phyloP scores from a whole-genome alignment of 2,329 filamentous ascomycete species.

The Fusarium sp. region DNA sequence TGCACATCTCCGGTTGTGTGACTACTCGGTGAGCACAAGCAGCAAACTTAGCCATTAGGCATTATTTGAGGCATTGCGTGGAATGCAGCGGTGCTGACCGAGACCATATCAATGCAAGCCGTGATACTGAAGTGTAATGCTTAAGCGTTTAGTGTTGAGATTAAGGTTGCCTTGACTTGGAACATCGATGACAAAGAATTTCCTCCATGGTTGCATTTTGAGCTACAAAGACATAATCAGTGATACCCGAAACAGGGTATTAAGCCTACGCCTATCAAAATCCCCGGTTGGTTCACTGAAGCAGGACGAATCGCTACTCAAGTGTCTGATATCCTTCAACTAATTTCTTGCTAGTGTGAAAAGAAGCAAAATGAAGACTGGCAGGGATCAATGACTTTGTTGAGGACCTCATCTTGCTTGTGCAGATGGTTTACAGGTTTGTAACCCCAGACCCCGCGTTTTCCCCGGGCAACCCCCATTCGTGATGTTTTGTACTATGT shows the following conservation, averaged over 20 bases:
- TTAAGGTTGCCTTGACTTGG: neutral
- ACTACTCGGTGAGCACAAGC: conserved; percentile 6
- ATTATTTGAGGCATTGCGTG: neutral
- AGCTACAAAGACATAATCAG: neutral
- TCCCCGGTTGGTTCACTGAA: neutral
- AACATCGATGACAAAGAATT: neutral
- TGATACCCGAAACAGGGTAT: neutral
- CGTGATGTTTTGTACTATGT: neutral
- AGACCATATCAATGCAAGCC: neutral
- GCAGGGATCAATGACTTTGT: neutral
- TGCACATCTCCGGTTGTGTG: neutral
- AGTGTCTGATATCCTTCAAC: neutral
- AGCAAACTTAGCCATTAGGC: neutral
- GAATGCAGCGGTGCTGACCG: neutral
- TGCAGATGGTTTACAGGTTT: conserved; percentile 5
- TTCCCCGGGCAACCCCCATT: neutral
- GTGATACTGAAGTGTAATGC: neutral
- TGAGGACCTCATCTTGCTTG: neutral
- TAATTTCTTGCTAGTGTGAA: neutral
- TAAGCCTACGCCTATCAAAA: neutral
- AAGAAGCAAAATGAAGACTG: neutral
- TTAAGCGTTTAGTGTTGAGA: neutral
- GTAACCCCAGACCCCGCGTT: conserved; percentile 36
- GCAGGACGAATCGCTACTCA: neutral
- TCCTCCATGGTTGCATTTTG: neutral